Percentiles rank a stretch among this genome's conserved stretches.
Conservation (phyloP, 1,139 yeast genomes). For the Komagataea norvegica region DNA sequence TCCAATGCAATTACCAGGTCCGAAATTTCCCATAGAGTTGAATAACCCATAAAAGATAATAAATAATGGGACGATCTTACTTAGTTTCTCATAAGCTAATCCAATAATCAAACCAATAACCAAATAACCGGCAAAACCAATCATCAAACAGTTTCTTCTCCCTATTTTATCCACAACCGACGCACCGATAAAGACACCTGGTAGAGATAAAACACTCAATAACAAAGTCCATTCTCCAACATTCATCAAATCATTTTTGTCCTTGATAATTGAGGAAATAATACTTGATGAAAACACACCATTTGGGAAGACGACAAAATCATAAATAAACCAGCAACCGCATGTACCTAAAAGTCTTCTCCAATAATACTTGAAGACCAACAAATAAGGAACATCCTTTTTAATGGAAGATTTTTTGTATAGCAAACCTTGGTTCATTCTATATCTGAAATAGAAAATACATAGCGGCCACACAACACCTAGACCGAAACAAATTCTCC, state of each 20-base stretch:
- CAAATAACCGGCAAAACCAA: conserved; percentile 54
- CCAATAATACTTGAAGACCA: conserved; percentile 54
- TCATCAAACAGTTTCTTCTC: conserved; percentile 52
- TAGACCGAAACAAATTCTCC: conserved; percentile 74
- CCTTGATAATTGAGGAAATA: conserved; percentile 41
- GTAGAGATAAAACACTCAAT: conserved; percentile 47
- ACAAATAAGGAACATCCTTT: conserved; percentile 48
- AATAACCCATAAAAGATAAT: conserved; percentile 56
- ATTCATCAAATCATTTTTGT: conserved; percentile 33
- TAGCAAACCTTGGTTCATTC: conserved; percentile 62
- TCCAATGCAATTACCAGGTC: conserved; percentile 77
- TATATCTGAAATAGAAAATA: conserved; percentile 66
- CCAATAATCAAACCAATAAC: conserved; percentile 60
- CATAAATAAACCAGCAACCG: conserved; percentile 60
- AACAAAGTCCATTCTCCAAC: conserved; percentile 58
- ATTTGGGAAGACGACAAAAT: conserved; percentile 62
- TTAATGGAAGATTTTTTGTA: conserved; percentile 50
- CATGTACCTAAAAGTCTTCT: conserved; percentile 49
- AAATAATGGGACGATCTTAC: conserved; percentile 48
- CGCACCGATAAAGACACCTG: conserved; percentile 59
- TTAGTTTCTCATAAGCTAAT: conserved; percentile 44
- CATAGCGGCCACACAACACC: conserved; percentile 73
- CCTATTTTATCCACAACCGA: conserved; percentile 49
- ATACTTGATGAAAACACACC: conserved; percentile 53
- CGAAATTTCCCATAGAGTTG: conserved; percentile 61